Base-by-base conservation (phyloP, 306 rosid genomes). In the Hylodesmum podocarpum region DNA sequence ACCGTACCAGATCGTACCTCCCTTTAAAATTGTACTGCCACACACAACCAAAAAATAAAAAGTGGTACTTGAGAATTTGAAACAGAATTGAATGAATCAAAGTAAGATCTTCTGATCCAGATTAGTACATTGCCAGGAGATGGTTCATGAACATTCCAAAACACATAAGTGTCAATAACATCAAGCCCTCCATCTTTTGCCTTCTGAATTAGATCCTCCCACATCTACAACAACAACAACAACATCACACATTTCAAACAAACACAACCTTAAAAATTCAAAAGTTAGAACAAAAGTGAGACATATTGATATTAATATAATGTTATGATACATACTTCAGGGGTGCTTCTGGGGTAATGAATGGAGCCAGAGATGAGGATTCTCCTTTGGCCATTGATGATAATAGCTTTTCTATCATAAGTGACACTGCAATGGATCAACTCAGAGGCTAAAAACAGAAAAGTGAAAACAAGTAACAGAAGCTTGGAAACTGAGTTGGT, bases 111-210 rank as follows among this genome's bases (percentile, higher is more conserved):
- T n/a, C 22, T 27, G 40, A 58, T 58, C 39, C 44, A 87, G 70
- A 75, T 51, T 61, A 58, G 83, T 88, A 95, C 99, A 80, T 88
- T 88, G 84, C 99, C 90, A 65, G 94, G 97, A 68, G 99, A 95
- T 70, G 97, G 93, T 83, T 95, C 97, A 80, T 95, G 99, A 50
- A 83, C 97, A 86, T 95, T 89, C 99, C 99, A 95, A 75, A 95
- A 95, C 9, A 95, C 94, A 55, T 95, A 95, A 55, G 99, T 95
- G 71, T 95, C 99, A 1, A 95, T 87, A 14, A 77, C 94, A 86
- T 95, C 97, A 27, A 95, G 77, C 21, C 97, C 99, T 70, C 98
- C 98, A 81, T 84, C 83, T 89, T 92, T 95, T 9, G 96, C 98
- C 66, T 92, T 95, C 85, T 58, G 87, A 78, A 95, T 83, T 36